phyloP scores from a whole-genome alignment of 257 asterid species.

The Anisodus tanguticus region DNA sequence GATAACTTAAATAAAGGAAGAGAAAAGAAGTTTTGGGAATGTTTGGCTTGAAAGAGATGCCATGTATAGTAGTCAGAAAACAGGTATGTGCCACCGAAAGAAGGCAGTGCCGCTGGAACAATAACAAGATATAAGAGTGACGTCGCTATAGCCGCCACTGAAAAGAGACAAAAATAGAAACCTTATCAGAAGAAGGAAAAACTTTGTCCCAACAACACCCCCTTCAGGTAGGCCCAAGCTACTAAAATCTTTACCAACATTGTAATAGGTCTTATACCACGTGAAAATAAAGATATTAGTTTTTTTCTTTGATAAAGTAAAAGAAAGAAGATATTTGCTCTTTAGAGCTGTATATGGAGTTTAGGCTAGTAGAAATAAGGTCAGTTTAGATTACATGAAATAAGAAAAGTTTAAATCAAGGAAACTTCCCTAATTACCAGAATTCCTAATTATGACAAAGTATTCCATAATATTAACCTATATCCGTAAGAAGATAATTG shows the following conservation, averaged over 20 bases:
- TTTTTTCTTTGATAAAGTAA: background rate
- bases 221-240: background rate
- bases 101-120: background rate
- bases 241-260: slow-evolving; percentile 7
- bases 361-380: background rate
- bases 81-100: background rate
- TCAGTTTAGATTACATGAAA: background rate
- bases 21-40: no score
- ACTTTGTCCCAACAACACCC: background rate
- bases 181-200: background rate
- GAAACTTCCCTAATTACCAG: background rate
- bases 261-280: background rate
- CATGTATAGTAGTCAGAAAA: background rate
- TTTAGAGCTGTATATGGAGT: background rate
- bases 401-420: background rate
- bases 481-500: background rate
- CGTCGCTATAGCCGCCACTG: background rate
- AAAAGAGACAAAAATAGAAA: background rate
- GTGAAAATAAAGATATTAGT: background rate
- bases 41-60: background rate
- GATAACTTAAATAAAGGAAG: no score
- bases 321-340: background rate
- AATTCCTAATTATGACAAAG: background rate
- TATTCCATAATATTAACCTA: background rate
- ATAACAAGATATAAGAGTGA: background rate